Conservation (phyloP, 768 basidiomycete genomes). For the Macrocybe gigantea region DNA sequence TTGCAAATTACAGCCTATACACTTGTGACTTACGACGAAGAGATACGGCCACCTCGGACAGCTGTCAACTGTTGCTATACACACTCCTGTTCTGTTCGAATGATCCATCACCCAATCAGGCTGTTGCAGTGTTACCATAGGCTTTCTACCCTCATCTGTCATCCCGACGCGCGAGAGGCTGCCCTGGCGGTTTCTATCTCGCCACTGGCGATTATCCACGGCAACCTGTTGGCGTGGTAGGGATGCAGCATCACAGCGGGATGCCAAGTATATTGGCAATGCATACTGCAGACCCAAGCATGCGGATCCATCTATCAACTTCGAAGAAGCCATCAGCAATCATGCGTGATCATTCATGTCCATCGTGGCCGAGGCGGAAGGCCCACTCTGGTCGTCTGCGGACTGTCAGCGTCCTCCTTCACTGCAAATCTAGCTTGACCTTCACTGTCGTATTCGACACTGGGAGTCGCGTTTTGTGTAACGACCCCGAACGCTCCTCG, state of each 20-base stretch:
- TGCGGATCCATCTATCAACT: conserved; percentile 7
- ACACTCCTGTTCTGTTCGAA: too few relatives aligned
- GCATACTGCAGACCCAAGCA: not conserved
- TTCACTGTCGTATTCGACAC: not conserved
- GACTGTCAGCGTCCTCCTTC: conserved; percentile 2
- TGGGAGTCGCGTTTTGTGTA: not conserved
- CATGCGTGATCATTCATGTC: conserved; percentile 4
- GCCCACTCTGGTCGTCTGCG: conserved; percentile 17
- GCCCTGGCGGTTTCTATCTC: too few relatives aligned
- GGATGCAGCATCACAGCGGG: too few relatives aligned
- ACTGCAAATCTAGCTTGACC: not conserved
- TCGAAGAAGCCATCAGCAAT: not conserved
- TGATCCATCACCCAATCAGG: too few relatives aligned
- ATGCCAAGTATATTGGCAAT: too few relatives aligned
- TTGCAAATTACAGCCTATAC: too few relatives aligned
- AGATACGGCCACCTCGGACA: conserved; percentile 7
- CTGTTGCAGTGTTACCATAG: too few relatives aligned
- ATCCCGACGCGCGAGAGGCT: too few relatives aligned
- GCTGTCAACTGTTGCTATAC: not conserved
- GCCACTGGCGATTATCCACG: too few relatives aligned
- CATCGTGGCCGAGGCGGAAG: conserved; percentile 28
- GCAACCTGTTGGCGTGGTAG: too few relatives aligned
- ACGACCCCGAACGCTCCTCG: conserved; percentile 17
- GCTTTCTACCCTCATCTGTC: too few relatives aligned
- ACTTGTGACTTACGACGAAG: not conserved